Evolutionary conservation across 345 rosid species (phyloP).

Genomic region (Cardamine chenopodiifolia): DNA sequence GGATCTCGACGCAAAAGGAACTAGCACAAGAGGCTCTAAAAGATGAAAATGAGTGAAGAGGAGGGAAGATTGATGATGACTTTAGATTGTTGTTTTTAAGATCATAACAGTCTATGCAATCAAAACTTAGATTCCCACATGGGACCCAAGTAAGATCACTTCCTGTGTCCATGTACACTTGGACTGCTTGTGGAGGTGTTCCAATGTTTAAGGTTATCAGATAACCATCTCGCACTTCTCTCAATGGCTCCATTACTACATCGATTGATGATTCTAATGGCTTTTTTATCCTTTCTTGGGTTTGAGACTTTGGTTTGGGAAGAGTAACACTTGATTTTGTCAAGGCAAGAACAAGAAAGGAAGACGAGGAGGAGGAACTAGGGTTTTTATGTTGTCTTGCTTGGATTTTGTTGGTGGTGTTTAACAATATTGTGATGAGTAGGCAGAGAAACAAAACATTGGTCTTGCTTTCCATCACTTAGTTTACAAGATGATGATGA

Average conservation of each 20-base stretch:
- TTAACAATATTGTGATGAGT: slow-evolving; percentile 1
- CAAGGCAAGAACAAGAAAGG: slow-evolving; percentile 56
- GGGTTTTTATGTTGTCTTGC: slow-evolving; percentile 46
- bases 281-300: slow-evolving; percentile 31
- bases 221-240: slow-evolving; percentile 78
- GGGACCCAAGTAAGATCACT: slow-evolving; percentile 96
- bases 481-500: slow-evolving; percentile 7
- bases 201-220: slow-evolving; percentile 68
- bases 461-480: slow-evolving; percentile 26
- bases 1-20: slow-evolving; percentile 60
- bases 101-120: slow-evolving; percentile 75
- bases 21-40: slow-evolving; percentile 60
- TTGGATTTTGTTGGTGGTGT: slow-evolving; percentile 40
- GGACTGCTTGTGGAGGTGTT: slow-evolving; percentile 75
- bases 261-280: slow-evolving; percentile 42
- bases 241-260: slow-evolving; percentile 55
- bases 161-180: slow-evolving; percentile 84
- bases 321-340: slow-evolving; percentile 49
- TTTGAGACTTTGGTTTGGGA: slow-evolving; percentile 45
- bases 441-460: slow-evolving; percentile 40
- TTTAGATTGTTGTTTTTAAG: slow-evolving; percentile 48
- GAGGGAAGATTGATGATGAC: slow-evolving; percentile 51
- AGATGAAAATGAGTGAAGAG: slow-evolving; percentile 65
- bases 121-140: slow-evolving; percentile 72
- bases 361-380: slow-evolving; percentile 28